Evolutionary conservation across 176 grass and related monocot genomes (phyloP).

Genomic region (Poa annua): DNA sequence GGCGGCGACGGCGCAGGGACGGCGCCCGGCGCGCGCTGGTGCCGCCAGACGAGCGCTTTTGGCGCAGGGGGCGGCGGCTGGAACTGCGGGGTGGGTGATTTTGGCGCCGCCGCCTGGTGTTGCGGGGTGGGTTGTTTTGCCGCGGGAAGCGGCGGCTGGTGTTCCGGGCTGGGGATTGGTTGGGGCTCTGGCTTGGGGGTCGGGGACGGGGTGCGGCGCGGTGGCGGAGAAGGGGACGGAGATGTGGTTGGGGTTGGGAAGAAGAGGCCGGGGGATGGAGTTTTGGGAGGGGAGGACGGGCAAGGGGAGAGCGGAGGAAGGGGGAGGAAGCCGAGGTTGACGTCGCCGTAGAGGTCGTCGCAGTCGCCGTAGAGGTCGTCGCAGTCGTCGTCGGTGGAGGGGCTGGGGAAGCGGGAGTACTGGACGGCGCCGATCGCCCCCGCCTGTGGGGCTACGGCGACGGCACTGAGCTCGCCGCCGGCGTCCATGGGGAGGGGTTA

Average conservation of each 20-base stretch:
- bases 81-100: slow-evolving; percentile 11
- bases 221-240: not conserved
- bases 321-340: slow-evolving; percentile 45
- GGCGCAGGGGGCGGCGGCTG: slow-evolving; percentile 9
- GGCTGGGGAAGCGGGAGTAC: not conserved
- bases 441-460: not conserved
- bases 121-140: not conserved
- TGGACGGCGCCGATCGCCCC: slow-evolving; percentile 26
- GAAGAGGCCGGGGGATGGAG: slow-evolving; percentile 41
- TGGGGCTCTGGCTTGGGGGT: not conserved
- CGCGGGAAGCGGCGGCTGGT: slow-evolving; percentile 9
- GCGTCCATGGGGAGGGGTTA: slow-evolving; percentile 31
- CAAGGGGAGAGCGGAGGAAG: slow-evolving; percentile 17
- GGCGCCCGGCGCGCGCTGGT: not conserved
- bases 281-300: slow-evolving; percentile 41
- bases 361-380: slow-evolving; percentile 55
- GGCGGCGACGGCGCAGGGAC: not conserved
- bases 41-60: slow-evolving; percentile 9
- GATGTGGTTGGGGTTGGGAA: not conserved
- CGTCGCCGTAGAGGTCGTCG: slow-evolving; percentile 55
- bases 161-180: slow-evolving; percentile 10
- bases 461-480: not conserved
- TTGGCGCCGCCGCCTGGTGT: not conserved
- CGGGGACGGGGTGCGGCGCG: not conserved
- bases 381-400: slow-evolving; percentile 42